Base-by-base conservation (phyloP, 441 rosid genomes). In the Corymbia citriodora region DNA sequence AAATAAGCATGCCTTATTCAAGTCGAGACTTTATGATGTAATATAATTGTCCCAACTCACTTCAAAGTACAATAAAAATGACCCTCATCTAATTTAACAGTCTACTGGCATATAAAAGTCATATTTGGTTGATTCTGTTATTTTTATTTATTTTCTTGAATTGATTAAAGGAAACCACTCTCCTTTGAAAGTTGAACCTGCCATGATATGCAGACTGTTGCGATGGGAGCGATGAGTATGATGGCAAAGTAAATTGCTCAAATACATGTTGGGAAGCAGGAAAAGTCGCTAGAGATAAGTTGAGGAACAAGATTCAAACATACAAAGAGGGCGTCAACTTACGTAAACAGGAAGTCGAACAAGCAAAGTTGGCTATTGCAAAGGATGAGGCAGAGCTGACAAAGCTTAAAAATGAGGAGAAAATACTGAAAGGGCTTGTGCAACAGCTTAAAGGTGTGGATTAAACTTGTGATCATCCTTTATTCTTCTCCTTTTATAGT, bases 201-300 rank as follows among this genome's bases (percentile, higher is more conserved):
- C 83, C 29, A 4, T 19, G 88, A 45, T 89, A 89, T 57, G 91
- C 94, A 98, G 99, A 97, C 93, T 98, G 99, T 92, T 98, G 99
- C 92, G 99, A 97, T 90, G 99, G 99, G 90, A 98, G 98, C 91
- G 99, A 98, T 63, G 99, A 98, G 93, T 97, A 98, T 92, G 99
- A 95, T 91, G 98, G 98, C 82, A 91, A 91, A 91, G 93, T 95
- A 59, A 92, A 94, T 89, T 98, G 99, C 93, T 90, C 92, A 87
- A 96, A 97, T 92, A 95, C 98, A 68, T 98, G 99, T 93, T 98
- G 99, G 99, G 98, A 98, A 91, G 97, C 98, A 90, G 99, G 99
- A 23, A 97, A 96, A 95, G 97, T 94, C 55, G 99, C 99, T 89
- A 92, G 98, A 89, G 96, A 96, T 89, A 98, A 93, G 92, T 93